Evolutionary conservation across 495 filamentous ascomycete species (phyloP).

Genomic region (Podospora didyma): DNA sequence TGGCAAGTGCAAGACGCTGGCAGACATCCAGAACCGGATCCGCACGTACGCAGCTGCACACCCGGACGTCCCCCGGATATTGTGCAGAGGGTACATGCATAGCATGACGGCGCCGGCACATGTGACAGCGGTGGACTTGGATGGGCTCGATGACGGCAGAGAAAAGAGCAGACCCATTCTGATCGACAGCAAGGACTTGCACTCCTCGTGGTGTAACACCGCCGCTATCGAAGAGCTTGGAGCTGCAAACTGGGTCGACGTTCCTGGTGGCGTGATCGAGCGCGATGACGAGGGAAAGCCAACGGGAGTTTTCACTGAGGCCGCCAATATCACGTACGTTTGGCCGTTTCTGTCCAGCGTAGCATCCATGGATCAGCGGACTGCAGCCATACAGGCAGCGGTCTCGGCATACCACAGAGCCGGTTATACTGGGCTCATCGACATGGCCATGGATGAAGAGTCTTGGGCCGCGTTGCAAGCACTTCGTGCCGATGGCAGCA

Average conservation of each 20-base stretch:
- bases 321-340: slow-evolving; percentile 51
- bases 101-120: slow-evolving; percentile 44
- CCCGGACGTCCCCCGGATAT: slow-evolving; percentile 46
- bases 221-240: slow-evolving; percentile 51
- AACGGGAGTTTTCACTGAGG: slow-evolving; percentile 55
- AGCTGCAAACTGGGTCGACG: slow-evolving; percentile 43
- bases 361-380: slow-evolving; percentile 49
- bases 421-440: slow-evolving; percentile 61
- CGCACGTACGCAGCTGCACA: slow-evolving; percentile 45
- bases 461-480: slow-evolving; percentile 54
- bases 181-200: slow-evolving; percentile 59
- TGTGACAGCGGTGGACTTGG: slow-evolving; percentile 51
- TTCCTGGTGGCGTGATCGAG: slow-evolving; percentile 54
- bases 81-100: slow-evolving; percentile 61
- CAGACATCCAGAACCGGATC: slow-evolving; percentile 50
- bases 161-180: slow-evolving; percentile 48
- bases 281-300: slow-evolving; percentile 48
- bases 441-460: slow-evolving; percentile 68
- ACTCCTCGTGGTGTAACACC: slow-evolving; percentile 60
- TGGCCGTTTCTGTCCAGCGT: slow-evolving; percentile 56
- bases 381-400: slow-evolving; percentile 46
- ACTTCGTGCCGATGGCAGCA: slow-evolving; percentile 35
- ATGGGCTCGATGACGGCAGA: slow-evolving; percentile 48
- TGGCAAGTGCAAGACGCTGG: slow-evolving; percentile 47
- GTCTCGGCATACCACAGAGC: slow-evolving; percentile 48